Evolutionary conservation across 2,329 filamentous ascomycete species (phyloP), one percentile per base, ranked within the genome.

Genomic region (Alternaria sp.): DNA sequence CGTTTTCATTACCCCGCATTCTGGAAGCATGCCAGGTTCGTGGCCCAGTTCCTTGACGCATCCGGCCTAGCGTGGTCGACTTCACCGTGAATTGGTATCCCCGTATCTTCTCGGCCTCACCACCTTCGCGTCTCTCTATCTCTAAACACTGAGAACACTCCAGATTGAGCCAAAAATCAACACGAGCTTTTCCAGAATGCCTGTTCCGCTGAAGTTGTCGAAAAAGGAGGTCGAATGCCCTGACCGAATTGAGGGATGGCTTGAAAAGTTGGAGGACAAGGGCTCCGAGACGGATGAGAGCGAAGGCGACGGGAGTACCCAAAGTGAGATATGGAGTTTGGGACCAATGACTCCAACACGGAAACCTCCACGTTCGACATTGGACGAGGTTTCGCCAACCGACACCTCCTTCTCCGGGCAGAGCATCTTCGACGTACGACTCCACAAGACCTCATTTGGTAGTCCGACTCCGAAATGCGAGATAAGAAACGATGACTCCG

Each of bases 361-460:
- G 5, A 29, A 24, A 24, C 3, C 13, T 21, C 2, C 21, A 33
- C 21, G 8, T 24, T 10, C 13, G 6, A 24, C 10, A 26, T 5
- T 5, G 10, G 54, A 64, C 1, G 58, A 66, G 4, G 10, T 60
- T 2, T 74, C 71, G 24, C 72, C 71, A 7, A 73, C 71, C 2
- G 58, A 72, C 17, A 71, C 71, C 0, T 58, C 51, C 3, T 73
- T 72, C 51, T 71, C 70, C 0, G 42, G 49, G 6, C 13, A 51
- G n/a, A 62, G 54, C 23, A 49, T 74, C 39, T 74, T 73, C 61
- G 69, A 71, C 40, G 46, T 41, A 2, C 63, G 60, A 2, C 14
- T 31, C 46, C 28, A n/a, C n/a, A 46, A 42, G 13, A 29, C 14
- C 7, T 33, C 8, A 10, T 37, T 9, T 11, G 14, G 21, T 10